Percentiles rank a stretch among this genome's conserved stretches.
Evolutionary conservation across 225 moss, liverwort and hornwort species (phyloP).

Genomic region (Pseudisothecium myosuroides): DNA sequence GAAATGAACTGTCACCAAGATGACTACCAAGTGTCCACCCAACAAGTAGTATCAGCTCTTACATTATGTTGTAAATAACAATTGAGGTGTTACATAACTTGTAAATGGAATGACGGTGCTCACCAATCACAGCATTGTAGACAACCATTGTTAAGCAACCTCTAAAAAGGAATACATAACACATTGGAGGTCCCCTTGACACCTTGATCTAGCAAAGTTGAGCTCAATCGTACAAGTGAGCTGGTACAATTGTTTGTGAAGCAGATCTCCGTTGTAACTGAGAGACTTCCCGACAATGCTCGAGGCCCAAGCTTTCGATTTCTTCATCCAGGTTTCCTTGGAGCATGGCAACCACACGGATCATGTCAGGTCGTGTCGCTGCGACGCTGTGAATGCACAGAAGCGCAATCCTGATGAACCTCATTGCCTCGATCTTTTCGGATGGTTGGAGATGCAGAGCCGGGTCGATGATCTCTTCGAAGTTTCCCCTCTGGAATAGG

Average conservation of each 20-base stretch:
- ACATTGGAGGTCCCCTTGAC: not conserved
- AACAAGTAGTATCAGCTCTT: no score
- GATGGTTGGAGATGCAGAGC: not conserved
- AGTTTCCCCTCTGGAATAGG: not conserved
- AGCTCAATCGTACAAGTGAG: not conserved
- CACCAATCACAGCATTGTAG: not conserved
- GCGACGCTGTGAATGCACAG: not conserved
- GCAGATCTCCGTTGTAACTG: not conserved
- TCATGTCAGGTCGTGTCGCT: not conserved
- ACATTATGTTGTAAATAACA: not conserved
- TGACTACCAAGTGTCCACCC: not conserved
- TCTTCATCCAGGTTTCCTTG: not conserved
- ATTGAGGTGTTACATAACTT: not conserved
- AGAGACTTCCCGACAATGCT: not conserved
- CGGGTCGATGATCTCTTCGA: not conserved
- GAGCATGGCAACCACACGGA: not conserved
- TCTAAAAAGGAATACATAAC: not conserved
- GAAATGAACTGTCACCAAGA: not conserved
- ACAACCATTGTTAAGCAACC: not conserved
- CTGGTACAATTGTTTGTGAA: not conserved
- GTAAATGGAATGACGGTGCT: not conserved
- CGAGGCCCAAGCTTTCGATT: not conserved
- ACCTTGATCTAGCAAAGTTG: not conserved
- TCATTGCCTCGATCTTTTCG: not conserved
- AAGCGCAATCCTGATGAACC: not conserved